Evolutionary conservation across 768 basidiomycete species (phyloP), one percentile per base, ranked within the genome.

Genomic region (Pholiota conissans): DNA sequence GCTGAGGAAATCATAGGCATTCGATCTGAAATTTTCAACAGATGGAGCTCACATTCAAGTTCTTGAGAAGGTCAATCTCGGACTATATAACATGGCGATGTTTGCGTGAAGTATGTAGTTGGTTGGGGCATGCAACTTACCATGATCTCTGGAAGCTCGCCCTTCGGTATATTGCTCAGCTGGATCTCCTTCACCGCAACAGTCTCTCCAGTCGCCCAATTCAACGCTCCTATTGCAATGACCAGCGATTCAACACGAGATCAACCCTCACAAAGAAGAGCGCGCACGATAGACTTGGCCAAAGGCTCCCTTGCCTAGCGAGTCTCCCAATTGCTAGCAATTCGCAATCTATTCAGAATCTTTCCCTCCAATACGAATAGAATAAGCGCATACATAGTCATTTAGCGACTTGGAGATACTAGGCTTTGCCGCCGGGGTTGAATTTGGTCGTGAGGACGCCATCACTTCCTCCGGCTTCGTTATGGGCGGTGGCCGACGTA

Each of bases 121-220:
- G 32, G 26, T 30, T 50, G 42, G 52, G 20, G 52, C 30, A 58
- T 57, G 63, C 52, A 59, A 69, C 81, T 65, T 67, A 94, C 95
- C 96, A 98, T 98, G 69, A 99, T 98, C 75, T 98, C 95, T 18
- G 91, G 89, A 35, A 99, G 83, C 70, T 98, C 95, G 55, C 86
- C 84, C 71, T 93, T 92, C 3, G 95, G 91, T 58, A 99, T 95
- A 71, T 93, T 95, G 71, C 87, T 89, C 60, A 99, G 75, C 70
- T 93, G 90, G 63, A 99, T 96, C 73, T 98, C 95, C 80, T 99
- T 99, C 67, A 99, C 90, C 2, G 97, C 97, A 39, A 98, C 96
- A 2, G 96, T 97, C 77, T 98, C 97, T 24, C 97, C 97, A 24
- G 94, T 98, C 14, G 91, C 90, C 89, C 93, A 95, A 66, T 96